Conservation (phyloP, 768 basidiomycete genomes). For the Boletus rex-veris region DNA sequence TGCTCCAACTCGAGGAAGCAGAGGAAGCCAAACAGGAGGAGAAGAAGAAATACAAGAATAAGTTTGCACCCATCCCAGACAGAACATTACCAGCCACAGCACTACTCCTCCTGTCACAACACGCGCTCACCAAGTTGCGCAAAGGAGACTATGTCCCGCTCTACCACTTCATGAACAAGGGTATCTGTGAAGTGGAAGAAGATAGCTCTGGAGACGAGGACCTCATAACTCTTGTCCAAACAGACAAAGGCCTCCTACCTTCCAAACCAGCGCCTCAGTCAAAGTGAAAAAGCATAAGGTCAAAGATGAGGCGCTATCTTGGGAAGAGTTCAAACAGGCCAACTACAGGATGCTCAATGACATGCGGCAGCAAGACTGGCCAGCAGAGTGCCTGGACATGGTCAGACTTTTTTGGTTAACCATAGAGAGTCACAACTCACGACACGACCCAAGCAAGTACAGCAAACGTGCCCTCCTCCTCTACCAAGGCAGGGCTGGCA, state of each 20-base stretch:
- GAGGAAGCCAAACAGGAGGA: neutral
- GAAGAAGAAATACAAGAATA: neutral
- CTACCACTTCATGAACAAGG: neutral
- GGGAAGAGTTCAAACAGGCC: neutral
- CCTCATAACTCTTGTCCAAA: neutral
- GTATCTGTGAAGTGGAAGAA: neutral
- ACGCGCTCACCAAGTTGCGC: neutral
- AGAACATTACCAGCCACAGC: too few species aligned
- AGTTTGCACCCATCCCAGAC: neutral
- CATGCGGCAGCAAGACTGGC: neutral
- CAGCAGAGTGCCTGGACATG: neutral
- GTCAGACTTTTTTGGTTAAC: neutral
- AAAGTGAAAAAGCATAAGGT: neutral
- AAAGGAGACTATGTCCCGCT: neutral
- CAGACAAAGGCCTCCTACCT: neutral
- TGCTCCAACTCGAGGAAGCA: too few species aligned
- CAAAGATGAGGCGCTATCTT: neutral
- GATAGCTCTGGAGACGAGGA: neutral
- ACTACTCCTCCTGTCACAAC: neutral
- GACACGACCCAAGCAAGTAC: too few species aligned
- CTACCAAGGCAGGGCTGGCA: too few species aligned
- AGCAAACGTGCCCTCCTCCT: too few species aligned
- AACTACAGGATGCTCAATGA: neutral
- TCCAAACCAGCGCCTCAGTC: neutral
- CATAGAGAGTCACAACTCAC: neutral